Evolutionary conservation across 345 rosid genomes (phyloP).

Genomic region (Cardamine resedifolia): DNA sequence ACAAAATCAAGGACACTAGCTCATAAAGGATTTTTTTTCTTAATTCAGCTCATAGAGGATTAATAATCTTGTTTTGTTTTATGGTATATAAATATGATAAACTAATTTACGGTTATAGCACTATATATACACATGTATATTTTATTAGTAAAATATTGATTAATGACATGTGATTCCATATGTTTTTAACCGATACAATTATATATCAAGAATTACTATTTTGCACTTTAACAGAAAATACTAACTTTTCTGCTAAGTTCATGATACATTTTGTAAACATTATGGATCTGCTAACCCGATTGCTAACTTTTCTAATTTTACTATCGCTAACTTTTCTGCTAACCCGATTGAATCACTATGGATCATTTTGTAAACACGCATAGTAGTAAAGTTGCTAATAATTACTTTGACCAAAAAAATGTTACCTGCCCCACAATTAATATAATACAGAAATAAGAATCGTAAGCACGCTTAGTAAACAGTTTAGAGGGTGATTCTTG

Average conservation of each 20-base stretch:
- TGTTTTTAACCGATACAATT: neutral
- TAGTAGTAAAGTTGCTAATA: neutral
- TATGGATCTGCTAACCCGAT: no score
- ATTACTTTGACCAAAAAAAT: neutral
- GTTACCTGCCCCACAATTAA: neutral
- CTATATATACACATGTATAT: neutral
- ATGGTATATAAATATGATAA: neutral
- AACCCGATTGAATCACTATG: neutral
- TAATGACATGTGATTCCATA: neutral
- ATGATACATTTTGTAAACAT: no score
- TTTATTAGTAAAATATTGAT: neutral
- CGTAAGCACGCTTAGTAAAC: constrained; percentile 14
- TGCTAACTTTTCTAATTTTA: no score
- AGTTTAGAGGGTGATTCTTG: constrained; percentile 18
- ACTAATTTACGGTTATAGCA: neutral
- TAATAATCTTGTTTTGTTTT: neutral
- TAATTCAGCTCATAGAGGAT: neutral
- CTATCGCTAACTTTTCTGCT: no score
- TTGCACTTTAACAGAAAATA: no score
- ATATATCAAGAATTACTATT: neutral
- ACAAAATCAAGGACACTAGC: neutral
- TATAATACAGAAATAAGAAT: neutral
- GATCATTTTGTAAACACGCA: neutral
- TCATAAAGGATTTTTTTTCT: neutral
- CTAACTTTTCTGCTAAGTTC: neutral